Evolutionary conservation across 169 alveolate species (phyloP).

Genomic region (Cryptosporidium muris): DNA sequence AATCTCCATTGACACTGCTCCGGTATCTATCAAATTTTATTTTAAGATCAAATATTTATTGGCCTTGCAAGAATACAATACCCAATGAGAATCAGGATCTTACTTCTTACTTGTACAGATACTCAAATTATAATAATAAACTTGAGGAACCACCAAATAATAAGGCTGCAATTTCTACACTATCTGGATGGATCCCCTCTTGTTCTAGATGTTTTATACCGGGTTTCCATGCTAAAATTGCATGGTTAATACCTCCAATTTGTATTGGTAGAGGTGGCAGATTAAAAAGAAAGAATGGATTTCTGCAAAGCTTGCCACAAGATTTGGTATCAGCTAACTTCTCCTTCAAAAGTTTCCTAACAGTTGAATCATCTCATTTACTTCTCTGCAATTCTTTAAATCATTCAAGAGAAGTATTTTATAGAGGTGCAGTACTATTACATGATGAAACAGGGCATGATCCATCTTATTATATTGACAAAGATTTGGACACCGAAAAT

Average conservation of each 20-base stretch:
- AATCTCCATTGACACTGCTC: no score
- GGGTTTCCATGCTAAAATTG: constrained; percentile 60
- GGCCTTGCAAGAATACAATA: no score
- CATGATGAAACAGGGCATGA: constrained; percentile 30
- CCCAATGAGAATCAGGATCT: no score
- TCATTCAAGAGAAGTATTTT: constrained; percentile 28
- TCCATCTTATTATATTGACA: constrained; percentile 37
- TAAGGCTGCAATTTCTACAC: not conserved
- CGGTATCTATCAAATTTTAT: no score
- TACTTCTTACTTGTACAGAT: not conserved
- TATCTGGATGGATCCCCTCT: constrained; percentile 13
- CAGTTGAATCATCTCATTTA: constrained; percentile 59
- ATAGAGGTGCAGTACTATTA: constrained; percentile 18
- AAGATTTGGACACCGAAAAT: not conserved
- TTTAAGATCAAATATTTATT: no score
- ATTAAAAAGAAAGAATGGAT: constrained; percentile 14
- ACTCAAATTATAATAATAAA: not conserved
- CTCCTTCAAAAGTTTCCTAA: constrained; percentile 26
- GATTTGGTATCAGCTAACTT: constrained; percentile 13
- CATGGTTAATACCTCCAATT: constrained; percentile 63
- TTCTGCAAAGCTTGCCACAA: constrained; percentile 43
- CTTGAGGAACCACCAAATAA: not conserved
- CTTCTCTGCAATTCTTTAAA: constrained; percentile 17
- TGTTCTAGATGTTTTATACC: constrained; percentile 53
- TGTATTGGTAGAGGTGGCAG: constrained; percentile 52